These are phyloP conservation scores for Neospermospora avenae DNA, from an alignment of 2,329 filamentous ascomycete genomes.

Conservation along the genomic window DNA sequence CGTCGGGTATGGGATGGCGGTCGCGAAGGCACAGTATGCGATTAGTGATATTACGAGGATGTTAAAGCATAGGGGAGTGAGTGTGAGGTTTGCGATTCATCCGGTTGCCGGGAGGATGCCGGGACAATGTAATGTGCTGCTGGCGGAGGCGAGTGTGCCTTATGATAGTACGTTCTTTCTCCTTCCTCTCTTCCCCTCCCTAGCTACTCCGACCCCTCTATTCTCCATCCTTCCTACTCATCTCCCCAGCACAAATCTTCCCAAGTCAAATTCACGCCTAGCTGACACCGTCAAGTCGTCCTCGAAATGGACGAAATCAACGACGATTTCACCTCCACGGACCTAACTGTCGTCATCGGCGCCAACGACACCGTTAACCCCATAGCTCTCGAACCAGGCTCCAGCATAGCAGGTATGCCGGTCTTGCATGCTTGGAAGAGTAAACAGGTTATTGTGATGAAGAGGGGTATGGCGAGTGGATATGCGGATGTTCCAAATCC, in stretches of 20 bases:
- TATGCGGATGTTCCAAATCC: slow-evolving; percentile 91
- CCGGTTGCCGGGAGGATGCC: slow-evolving; percentile 91
- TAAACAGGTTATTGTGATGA: slow-evolving; percentile 92
- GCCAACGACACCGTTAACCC: slow-evolving; percentile 94
- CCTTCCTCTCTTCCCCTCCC: too few species aligned
- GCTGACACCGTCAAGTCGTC: slow-evolving; percentile 50
- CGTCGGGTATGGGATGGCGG: slow-evolving; percentile 91
- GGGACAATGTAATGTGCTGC: slow-evolving; percentile 85
- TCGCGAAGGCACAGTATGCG: slow-evolving; percentile 89
- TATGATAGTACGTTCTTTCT: slow-evolving; percentile 62
- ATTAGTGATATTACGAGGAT: slow-evolving; percentile 77
- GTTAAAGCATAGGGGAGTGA: slow-evolving; percentile 71
- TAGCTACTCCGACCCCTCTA: too few species aligned
- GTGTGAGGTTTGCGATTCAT: slow-evolving; percentile 85
- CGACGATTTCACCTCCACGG: slow-evolving; percentile 82
- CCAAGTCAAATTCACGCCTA: neutral
- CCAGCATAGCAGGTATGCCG: slow-evolving; percentile 87
- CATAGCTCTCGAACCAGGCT: slow-evolving; percentile 78
- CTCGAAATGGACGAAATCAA: slow-evolving; percentile 97
- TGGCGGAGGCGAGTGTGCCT: slow-evolving; percentile 82
- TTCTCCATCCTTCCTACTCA: too few species aligned
- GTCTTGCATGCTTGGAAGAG: slow-evolving; percentile 92
- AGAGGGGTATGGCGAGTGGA: slow-evolving; percentile 82
- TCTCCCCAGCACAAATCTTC: too few species aligned
- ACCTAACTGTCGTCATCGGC: slow-evolving; percentile 83